phyloP scores from a whole-genome alignment of 805 yeast species.

The Yueomyces sp. region DNA sequence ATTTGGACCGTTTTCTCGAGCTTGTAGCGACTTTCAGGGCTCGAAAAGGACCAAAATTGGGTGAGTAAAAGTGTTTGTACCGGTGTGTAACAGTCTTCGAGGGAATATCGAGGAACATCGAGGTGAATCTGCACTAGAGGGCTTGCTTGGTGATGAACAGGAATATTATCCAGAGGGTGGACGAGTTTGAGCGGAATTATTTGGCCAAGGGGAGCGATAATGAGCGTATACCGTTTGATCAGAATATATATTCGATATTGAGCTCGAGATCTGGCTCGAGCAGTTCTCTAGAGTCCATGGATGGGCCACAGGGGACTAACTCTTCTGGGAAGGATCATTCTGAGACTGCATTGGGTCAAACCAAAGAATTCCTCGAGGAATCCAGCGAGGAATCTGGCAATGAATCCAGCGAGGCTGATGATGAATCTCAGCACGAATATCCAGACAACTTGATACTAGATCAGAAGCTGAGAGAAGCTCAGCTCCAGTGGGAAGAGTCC shows the following conservation, averaged over 20 bases:
- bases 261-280: too few species aligned
- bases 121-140: too few species aligned
- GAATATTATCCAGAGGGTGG: not conserved
- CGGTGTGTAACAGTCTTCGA: too few species aligned
- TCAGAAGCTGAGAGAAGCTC: slow-evolving; percentile 32
- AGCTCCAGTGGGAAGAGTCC: slow-evolving; percentile 65
- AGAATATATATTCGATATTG: not conserved
- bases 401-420: slow-evolving; percentile 5
- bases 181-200: not conserved
- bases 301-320: too few species aligned
- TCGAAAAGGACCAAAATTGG: too few species aligned
- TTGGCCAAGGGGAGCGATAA: not conserved
- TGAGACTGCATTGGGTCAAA: not conserved
- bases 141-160: not conserved
- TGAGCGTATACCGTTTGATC: not conserved
- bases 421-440: slow-evolving; percentile 1
- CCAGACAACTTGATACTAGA: slow-evolving; percentile 6
- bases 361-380: not conserved
- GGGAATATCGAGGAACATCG: too few species aligned
- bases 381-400: slow-evolving; percentile 5
- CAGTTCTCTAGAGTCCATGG: too few species aligned
- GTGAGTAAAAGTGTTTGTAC: too few species aligned
- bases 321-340: not conserved
- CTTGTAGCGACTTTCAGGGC: too few species aligned
- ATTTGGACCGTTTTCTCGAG: too few species aligned